Conservation (phyloP, 768 basidiomycete genomes). For the Nidularia sp. region DNA sequence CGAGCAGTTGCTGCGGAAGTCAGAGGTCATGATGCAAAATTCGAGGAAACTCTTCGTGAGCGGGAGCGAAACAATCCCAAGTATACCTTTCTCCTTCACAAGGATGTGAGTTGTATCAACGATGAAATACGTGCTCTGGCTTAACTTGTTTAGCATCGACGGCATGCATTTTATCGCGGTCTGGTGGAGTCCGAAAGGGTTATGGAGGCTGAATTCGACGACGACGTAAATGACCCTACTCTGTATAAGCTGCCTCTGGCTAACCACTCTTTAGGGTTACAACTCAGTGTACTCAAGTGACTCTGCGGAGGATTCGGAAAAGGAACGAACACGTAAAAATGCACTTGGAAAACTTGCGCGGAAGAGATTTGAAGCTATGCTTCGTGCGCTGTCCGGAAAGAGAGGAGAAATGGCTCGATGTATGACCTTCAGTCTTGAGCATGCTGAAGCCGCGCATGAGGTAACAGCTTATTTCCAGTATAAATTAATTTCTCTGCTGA, state of each 20-base stretch:
- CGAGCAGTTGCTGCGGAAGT: slow-evolving; percentile 84
- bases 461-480: slow-evolving; percentile 30
- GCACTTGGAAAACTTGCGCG: slow-evolving; percentile 76
- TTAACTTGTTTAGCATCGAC: slow-evolving; percentile 49
- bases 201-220: slow-evolving; percentile 71
- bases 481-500: neutral
- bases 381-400: slow-evolving; percentile 81
- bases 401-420: slow-evolving; percentile 89
- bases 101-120: slow-evolving; percentile 37
- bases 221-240: slow-evolving; percentile 48
- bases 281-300: slow-evolving; percentile 90
- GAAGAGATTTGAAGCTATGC: slow-evolving; percentile 85
- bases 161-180: slow-evolving; percentile 68
- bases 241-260: slow-evolving; percentile 1
- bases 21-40: slow-evolving; percentile 72
- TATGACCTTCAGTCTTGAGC: slow-evolving; percentile 97
- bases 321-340: slow-evolving; percentile 75
- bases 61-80: slow-evolving; percentile 80
- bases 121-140: neutral
- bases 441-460: slow-evolving; percentile 94
- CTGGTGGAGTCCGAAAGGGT: slow-evolving; percentile 54
- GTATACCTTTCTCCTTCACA: slow-evolving; percentile 70
- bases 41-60: slow-evolving; percentile 69
- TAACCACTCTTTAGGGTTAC: slow-evolving; percentile 54
- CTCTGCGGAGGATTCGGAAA: slow-evolving; percentile 90